These are phyloP conservation scores for Sclerotinia subarctica DNA, from an alignment of 2,329 filamentous ascomycete genomes.

Conservation along the genomic window DNA sequence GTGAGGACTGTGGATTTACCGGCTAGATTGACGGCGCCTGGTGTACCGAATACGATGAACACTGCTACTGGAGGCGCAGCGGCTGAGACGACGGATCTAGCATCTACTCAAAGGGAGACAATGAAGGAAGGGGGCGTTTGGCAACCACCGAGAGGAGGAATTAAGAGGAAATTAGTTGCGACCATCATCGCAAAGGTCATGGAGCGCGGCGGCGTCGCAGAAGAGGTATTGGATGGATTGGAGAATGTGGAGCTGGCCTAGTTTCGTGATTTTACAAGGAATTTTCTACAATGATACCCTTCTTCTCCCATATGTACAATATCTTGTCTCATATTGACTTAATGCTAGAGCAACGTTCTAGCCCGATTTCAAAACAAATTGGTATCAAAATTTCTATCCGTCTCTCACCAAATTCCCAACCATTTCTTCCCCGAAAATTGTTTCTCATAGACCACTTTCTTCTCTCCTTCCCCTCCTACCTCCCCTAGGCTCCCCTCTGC, in stretches of 20 bases:
- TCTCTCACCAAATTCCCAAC: slow-evolving; percentile 71
- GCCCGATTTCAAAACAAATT: neutral
- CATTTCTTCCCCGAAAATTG: slow-evolving; percentile 69
- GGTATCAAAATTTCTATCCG: neutral
- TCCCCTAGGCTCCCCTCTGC: slow-evolving; percentile 8
- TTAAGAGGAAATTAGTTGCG: slow-evolving; percentile 70
- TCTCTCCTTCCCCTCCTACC: slow-evolving; percentile 36
- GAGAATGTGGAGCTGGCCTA: slow-evolving; percentile 69
- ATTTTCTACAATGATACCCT: slow-evolving; percentile 23
- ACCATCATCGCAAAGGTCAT: slow-evolving; percentile 75
- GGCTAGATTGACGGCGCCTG: slow-evolving; percentile 67
- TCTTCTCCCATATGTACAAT: slow-evolving; percentile 3
- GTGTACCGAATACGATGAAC: slow-evolving; percentile 63
- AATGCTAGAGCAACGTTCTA: neutral
- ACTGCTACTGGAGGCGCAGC: slow-evolving; percentile 47
- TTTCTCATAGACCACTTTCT: slow-evolving; percentile 41
- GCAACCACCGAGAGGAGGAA: slow-evolving; percentile 79
- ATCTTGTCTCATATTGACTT: slow-evolving; percentile 2
- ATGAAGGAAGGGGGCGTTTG: slow-evolving; percentile 70
- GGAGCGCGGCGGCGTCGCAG: slow-evolving; percentile 73
- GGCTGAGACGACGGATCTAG: slow-evolving; percentile 42
- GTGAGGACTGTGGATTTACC: slow-evolving; percentile 73
- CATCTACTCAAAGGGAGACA: slow-evolving; percentile 48
- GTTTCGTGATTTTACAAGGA: slow-evolving; percentile 25
- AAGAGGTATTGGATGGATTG: slow-evolving; percentile 80